Evolutionary conservation across 352 stramenopile species (phyloP), one percentile per base, ranked within the genome.

Genomic region (Pythium aristosporum): DNA sequence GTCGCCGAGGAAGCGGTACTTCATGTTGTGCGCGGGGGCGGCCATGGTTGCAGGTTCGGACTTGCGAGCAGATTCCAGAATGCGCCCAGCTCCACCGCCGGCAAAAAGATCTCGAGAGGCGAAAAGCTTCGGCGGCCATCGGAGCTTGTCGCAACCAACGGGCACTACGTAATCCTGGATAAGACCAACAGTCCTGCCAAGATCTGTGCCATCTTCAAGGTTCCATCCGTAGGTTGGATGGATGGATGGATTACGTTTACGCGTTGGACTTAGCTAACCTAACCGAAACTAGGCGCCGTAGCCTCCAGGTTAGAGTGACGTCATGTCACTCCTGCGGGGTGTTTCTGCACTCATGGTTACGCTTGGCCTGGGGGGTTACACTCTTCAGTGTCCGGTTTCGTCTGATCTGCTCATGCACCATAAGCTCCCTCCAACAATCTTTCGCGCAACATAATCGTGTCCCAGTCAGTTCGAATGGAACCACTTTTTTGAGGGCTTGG

Each of bases 1-100:
- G 67, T 80, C 73, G 43, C 75, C 77, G 13, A 86, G 72, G 64
- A 72, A 81, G 21, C 75, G 72, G 57, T 86, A 84, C 73, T 79
- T 82, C 77, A 86, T 74, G 69, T 67, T 63, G 42, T 20, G 39
- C 39, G 39, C 39, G 39, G 39, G 39, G 39, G 39, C 39, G 13
- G 39, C 39, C 39, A 46, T 46, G 20, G 25, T 30, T 44, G 18
- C 18, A 25, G 28, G 30, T 23, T 42, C 36, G 8, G 34, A 42
- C 18, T 9, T 46, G 39, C 10, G 18, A 46, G 50, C 50, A 32
- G 15, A 58, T 32, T 18, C 34, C 34, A 48, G 11, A 58, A 36
- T 34, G 16, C 52, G 34, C 32, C 32, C 32, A 36, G 32, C 32
- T 36, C 32, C 5, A 36, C 32, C 32, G 32, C 34, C 34, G 6